Evolutionary conservation across 2,329 filamentous ascomycete species (phyloP).

Genomic region (Fusarium decemcellulare): DNA sequence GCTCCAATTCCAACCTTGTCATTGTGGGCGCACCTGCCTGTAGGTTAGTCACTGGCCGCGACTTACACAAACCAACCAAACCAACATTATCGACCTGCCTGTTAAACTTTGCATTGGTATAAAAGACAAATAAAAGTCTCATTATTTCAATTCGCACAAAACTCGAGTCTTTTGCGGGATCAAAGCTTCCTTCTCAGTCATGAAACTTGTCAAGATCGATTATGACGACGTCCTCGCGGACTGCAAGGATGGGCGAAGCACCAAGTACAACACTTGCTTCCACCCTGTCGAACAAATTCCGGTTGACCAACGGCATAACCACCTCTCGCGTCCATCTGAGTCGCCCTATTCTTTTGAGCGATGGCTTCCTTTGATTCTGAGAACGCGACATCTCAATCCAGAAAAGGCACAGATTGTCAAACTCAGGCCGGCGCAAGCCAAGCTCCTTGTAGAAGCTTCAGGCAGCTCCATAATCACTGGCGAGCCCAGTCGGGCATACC

Average conservation of each 20-base stretch:
- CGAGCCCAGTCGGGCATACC: slow-evolving; percentile 13
- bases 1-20: too few species aligned
- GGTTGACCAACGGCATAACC: neutral
- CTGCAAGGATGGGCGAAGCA: slow-evolving; percentile 9
- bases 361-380: slow-evolving; percentile 58
- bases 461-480: slow-evolving; percentile 45
- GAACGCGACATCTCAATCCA: slow-evolving; percentile 48
- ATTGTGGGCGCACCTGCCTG: too few species aligned
- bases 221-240: slow-evolving; percentile 11
- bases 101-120: too few species aligned
- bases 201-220: slow-evolving; percentile 1
- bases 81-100: too few species aligned
- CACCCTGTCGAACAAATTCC: slow-evolving; percentile 6
- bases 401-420: slow-evolving; percentile 47
- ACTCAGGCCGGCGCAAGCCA: slow-evolving; percentile 48
- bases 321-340: slow-evolving; percentile 35
- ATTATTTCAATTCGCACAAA: too few species aligned
- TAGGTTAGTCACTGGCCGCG: too few species aligned
- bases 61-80: too few species aligned
- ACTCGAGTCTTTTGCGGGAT: too few species aligned
- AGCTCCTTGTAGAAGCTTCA: slow-evolving; percentile 49
- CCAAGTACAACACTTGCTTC: slow-evolving; percentile 28
- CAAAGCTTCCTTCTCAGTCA: neutral
- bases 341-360: slow-evolving; percentile 56
- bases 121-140: too few species aligned